Evolutionary conservation across 2,329 filamentous ascomycete species (phyloP).

Genomic region (Piedraia hortae): DNA sequence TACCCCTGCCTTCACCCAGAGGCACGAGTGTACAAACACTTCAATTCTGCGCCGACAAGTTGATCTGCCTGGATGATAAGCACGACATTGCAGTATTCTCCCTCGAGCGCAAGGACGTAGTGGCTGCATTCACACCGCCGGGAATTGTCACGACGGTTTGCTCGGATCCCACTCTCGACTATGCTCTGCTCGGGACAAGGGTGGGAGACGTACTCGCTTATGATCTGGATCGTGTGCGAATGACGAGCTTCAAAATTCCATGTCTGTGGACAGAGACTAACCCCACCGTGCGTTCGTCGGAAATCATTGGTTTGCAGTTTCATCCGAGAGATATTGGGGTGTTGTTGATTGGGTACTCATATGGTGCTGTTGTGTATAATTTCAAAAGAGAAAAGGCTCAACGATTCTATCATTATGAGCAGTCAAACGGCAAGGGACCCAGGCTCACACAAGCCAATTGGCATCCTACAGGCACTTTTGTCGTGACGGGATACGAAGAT

Average conservation of each 20-base stretch:
- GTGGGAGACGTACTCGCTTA: constrained; percentile 65
- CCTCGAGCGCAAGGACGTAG: constrained; percentile 36
- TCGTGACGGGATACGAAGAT: constrained; percentile 70
- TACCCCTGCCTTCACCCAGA: constrained; percentile 40
- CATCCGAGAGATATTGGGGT: constrained; percentile 84
- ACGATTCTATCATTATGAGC: constrained; percentile 57
- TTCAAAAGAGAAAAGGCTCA: constrained; percentile 70
- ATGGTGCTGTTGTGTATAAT: constrained; percentile 71
- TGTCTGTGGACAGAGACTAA: constrained; percentile 64
- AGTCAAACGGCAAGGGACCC: constrained; percentile 52
- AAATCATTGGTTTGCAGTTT: constrained; percentile 51
- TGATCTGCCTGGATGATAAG: constrained; percentile 60
- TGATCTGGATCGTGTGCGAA: constrained; percentile 56
- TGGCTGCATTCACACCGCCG: constrained; percentile 46
- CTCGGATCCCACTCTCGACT: constrained; percentile 78
- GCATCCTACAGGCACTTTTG: constrained; percentile 83
- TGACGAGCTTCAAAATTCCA: constrained; percentile 55
- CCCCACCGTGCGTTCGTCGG: constrained; percentile 33
- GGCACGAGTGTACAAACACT: constrained; percentile 44
- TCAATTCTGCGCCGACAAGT: constrained; percentile 63
- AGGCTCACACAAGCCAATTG: constrained; percentile 60
- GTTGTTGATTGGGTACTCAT: constrained; percentile 66
- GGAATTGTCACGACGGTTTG: constrained; percentile 46
- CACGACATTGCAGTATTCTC: constrained; percentile 72
- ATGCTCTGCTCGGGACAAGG: constrained; percentile 48